A percentile compares a stretch with the other conserved stretches of the same genome.
These are phyloP conservation scores for Cystobasidium tubakii DNA, from an alignment of 768 basidiomycete species.

Conservation along the genomic window DNA sequence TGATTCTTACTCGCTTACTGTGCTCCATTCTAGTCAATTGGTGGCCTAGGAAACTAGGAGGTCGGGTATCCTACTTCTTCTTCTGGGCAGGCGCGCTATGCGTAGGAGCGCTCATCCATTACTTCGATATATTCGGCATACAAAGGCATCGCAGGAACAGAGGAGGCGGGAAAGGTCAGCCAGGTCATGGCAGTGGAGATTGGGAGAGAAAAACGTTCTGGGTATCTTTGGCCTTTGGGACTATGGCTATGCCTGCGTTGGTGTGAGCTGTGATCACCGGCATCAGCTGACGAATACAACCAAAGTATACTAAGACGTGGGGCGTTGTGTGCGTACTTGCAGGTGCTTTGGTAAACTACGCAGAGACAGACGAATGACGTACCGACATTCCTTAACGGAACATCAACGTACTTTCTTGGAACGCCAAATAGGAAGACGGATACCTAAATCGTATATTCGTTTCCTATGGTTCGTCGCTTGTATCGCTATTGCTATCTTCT, in stretches of 20 bases:
- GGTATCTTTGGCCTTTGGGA: constrained; percentile 43
- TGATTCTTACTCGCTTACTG: constrained; percentile 16
- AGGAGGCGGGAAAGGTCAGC: constrained; percentile 45
- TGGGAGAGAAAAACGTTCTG: constrained; percentile 48
- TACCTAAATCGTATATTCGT: constrained; percentile 51
- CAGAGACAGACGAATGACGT: constrained; percentile 50
- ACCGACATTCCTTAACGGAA: constrained; percentile 49
- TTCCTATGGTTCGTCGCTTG: constrained; percentile 53
- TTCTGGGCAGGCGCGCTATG: constrained; percentile 47
- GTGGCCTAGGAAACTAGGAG: constrained; percentile 52
- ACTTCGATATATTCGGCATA: constrained; percentile 44
- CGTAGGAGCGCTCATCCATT: constrained; percentile 44
- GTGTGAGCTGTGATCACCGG: constrained; percentile 46
- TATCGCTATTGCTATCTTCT: constrained; percentile 50
- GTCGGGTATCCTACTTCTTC: constrained; percentile 49
- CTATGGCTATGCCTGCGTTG: constrained; percentile 43
- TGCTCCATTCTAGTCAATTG: constrained; percentile 46
- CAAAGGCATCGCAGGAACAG: constrained; percentile 12
- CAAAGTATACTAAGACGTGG: no score
- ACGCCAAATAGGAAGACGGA: constrained; percentile 47
- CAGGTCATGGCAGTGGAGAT: constrained; percentile 42
- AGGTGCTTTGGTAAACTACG: constrained; percentile 52
- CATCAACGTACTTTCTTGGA: constrained; percentile 51
- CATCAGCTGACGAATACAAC: no score
- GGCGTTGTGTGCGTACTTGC: no score